Evolutionary conservation across 495 filamentous ascomycete species (phyloP).

Genomic region (Aspergillus sparsus): DNA sequence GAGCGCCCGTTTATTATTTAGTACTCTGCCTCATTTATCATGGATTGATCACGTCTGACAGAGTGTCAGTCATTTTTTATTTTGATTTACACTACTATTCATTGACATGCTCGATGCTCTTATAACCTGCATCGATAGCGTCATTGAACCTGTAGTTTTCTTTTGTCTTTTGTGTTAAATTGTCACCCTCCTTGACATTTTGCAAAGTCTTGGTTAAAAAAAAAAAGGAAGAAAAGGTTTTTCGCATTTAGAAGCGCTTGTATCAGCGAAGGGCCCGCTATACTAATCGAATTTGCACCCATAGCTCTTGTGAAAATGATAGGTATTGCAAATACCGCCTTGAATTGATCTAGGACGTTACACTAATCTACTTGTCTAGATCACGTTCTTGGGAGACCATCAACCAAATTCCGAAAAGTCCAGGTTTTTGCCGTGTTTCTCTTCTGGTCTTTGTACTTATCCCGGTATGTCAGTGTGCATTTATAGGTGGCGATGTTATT

Average conservation of each 20-base stretch:
- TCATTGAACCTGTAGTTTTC: neutral
- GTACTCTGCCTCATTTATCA: neutral
- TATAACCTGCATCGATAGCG: neutral
- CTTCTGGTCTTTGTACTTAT: slow-evolving; percentile 87
- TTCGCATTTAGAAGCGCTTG: no score
- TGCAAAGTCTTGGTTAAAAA: neutral
- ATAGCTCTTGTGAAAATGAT: slow-evolving; percentile 33
- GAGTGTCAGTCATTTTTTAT: neutral
- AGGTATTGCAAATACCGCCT: slow-evolving; percentile 26
- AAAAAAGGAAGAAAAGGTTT: no score
- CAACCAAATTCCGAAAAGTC: slow-evolving; percentile 84
- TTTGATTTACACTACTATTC: neutral
- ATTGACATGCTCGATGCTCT: neutral
- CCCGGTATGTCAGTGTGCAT: slow-evolving; percentile 51
- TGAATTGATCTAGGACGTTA: neutral
- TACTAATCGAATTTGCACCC: neutral
- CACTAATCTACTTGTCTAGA: slow-evolving; percentile 48
- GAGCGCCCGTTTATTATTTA: neutral
- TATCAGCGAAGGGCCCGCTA: no score
- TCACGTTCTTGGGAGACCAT: slow-evolving; percentile 89
- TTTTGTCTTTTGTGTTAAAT: neutral
- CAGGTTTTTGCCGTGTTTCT: slow-evolving; percentile 88
- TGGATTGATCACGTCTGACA: neutral
- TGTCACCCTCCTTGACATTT: neutral
- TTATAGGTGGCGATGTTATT: neutral